These are phyloP conservation scores for Fomitiporia mediterranea DNA, from an alignment of 1,284 basidiomycete species.

Conservation along the genomic window DNA sequence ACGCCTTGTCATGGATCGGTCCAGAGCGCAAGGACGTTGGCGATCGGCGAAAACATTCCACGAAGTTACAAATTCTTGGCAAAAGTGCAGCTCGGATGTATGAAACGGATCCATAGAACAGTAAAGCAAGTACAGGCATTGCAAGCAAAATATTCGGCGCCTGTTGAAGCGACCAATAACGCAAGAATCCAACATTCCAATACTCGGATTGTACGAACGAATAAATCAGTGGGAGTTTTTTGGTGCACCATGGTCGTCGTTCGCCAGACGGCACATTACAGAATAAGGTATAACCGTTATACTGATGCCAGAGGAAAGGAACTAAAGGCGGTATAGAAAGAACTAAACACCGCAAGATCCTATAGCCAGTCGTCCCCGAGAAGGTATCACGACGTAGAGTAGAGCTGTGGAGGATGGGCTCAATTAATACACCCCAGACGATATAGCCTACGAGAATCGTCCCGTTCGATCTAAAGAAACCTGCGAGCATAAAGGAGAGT, in stretches of 20 bases:
- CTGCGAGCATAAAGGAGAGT: slow-evolving; percentile 61
- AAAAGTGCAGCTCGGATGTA: slow-evolving; percentile 31
- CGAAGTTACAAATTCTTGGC: slow-evolving; percentile 17
- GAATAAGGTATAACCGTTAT: slow-evolving; percentile 58
- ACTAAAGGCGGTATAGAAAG: slow-evolving; percentile 43
- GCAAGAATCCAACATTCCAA: slow-evolving; percentile 84
- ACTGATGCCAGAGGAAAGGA: slow-evolving; percentile 74
- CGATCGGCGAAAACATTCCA: background rate
- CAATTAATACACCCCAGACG: slow-evolving; percentile 60
- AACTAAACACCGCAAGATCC: slow-evolving; percentile 34
- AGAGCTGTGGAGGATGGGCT: slow-evolving; percentile 34
- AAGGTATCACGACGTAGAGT: background rate
- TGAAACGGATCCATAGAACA: slow-evolving; percentile 41
- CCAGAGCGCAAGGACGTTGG: background rate
- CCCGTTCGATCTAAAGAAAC: slow-evolving; percentile 79
- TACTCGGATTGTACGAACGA: slow-evolving; percentile 80
- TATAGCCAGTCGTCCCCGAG: slow-evolving; percentile 8
- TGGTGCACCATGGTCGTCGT: slow-evolving; percentile 61
- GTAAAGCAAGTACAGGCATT: slow-evolving; percentile 59
- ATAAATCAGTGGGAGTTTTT: slow-evolving; percentile 67
- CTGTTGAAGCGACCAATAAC: slow-evolving; percentile 83
- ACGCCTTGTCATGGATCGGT: too few relatives aligned
- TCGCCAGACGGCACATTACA: slow-evolving; percentile 38
- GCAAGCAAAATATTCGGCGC: slow-evolving; percentile 86
- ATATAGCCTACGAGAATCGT: slow-evolving; percentile 72